Evolutionary conservation across 371 early-diverging fungal species (phyloP), one percentile per base, ranked within the genome.

Genomic region (Parasitella parasitica): DNA sequence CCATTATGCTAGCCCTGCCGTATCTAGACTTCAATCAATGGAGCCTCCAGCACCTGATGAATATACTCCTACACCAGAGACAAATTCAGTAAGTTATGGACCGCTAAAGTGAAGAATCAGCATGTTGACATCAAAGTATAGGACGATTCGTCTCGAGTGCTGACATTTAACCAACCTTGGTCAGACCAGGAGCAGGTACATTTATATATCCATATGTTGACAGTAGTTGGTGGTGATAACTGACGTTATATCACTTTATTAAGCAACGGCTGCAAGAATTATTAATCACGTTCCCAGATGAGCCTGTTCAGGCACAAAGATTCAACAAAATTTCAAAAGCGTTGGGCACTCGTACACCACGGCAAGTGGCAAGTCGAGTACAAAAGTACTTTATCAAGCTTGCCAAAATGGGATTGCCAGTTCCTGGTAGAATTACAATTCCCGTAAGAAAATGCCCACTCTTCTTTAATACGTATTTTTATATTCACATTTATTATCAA

Each of bases 341-440:
- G 5, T 64, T 88, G 50, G 85, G 85, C 3, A 83, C 86, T 1
- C 74, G 88, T 51, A 83, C 86, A 11, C 81, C 85, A 20, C 80
- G 77, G 36, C 88, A 88, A 71, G 84, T 84, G 36, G 85, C 84
- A 8, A 86, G 88, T 63, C 79, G 88, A 37, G 83, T 88, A 4
- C 86, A 88, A 69, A 88, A 88, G 63, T 86, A 86, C 54, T 88
- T 88, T 60, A 85, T 83, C 71, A 88, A 87, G 57, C 60, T 88
- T 35, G 86, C 85, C 13, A 88, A 86, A 59, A 58, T 79, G 38
- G 88, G 88, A 12, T 61, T 88, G 50, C 85, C 85, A 55, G 84
- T 86, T 4, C 86, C 88, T 39, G 88, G 86, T 16, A 63, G 86
- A 35, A 83, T 85, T 55, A 79, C 72, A 1, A 76, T 81, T 54